phyloP scores from a whole-genome alignment of 306 rosid genomes.

The Vigna mungo region DNA sequence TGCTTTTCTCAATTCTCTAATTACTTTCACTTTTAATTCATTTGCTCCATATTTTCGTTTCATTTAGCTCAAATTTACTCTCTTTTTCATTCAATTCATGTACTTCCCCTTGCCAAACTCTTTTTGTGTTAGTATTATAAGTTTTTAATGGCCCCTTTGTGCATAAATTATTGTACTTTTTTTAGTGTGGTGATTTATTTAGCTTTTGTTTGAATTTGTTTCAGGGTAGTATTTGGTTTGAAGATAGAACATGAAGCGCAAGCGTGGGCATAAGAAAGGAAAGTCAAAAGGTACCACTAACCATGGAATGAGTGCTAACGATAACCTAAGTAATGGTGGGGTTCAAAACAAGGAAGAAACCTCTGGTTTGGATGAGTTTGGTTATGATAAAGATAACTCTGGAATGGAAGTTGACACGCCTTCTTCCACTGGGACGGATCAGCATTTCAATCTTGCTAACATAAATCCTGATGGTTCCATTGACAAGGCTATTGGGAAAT shows the following conservation, averaged over 20 bases:
- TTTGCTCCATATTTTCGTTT: neutral
- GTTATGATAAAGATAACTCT: constrained; percentile 58
- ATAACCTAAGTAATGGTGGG: constrained; percentile 26
- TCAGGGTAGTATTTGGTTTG: neutral
- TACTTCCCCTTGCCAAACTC: neutral
- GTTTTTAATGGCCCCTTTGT: neutral
- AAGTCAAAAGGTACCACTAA: constrained; percentile 55
- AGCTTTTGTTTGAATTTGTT: constrained; percentile 34
- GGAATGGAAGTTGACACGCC: constrained; percentile 81
- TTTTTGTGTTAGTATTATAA: too few relatives aligned
- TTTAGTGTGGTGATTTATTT: constrained; percentile 37
- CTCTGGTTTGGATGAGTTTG: constrained; percentile 62
- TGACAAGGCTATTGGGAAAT: constrained; percentile 57
- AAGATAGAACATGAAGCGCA: constrained; percentile 76
- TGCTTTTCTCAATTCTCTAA: neutral
- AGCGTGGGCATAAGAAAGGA: constrained; percentile 83
- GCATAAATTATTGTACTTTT: constrained; percentile 17
- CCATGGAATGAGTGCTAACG: constrained; percentile 42
- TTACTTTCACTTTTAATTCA: constrained; percentile 3
- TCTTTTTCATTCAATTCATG: neutral
- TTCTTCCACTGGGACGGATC: constrained; percentile 85
- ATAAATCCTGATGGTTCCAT: constrained; percentile 69
- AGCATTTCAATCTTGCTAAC: constrained; percentile 65
- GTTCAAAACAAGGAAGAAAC: constrained; percentile 48
- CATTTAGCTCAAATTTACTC: neutral